Percentiles rank a stretch among this genome's conserved stretches.
These are phyloP conservation scores for Sporothrix mexicana DNA, from an alignment of 2,329 filamentous ascomycete genomes.

Conservation along the genomic window DNA sequence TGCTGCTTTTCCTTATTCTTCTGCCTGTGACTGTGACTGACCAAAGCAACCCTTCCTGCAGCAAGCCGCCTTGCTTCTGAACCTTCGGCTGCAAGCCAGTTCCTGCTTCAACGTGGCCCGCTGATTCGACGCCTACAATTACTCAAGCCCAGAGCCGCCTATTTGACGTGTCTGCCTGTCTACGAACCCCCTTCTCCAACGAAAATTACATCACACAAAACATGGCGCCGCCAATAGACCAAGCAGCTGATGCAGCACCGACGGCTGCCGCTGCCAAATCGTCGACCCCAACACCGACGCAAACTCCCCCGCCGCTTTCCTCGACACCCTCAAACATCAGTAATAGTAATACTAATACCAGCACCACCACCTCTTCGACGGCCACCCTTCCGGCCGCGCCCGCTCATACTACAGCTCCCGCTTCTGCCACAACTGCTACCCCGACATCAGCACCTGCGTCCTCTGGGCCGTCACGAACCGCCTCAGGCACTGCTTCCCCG, in stretches of 20 bases:
- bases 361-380: slow-evolving; percentile 15
- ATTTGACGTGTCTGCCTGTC: slow-evolving; percentile 10
- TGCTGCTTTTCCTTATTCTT: too few species aligned
- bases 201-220: not conserved
- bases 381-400: not conserved
- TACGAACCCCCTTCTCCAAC: not conserved
- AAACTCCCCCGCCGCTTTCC: slow-evolving; percentile 20
- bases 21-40: slow-evolving; percentile 1
- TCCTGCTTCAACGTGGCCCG: not conserved
- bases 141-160: not conserved
- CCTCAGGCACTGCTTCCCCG: slow-evolving; percentile 8
- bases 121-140: slow-evolving; percentile 7
- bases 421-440: not conserved
- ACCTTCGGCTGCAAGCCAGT: slow-evolving; percentile 11
- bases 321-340: slow-evolving; percentile 5
- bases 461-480: not conserved
- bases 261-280: slow-evolving; percentile 7
- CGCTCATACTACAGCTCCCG: not conserved
- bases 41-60: slow-evolving; percentile 14
- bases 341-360: slow-evolving; percentile 24
- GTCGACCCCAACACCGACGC: slow-evolving; percentile 20
- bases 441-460: not conserved
- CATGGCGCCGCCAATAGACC: slow-evolving; percentile 26
- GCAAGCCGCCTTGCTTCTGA: slow-evolving; percentile 14
- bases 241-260: not conserved